Percentiles rank a stretch among this genome's conserved stretches.
These are phyloP conservation scores for Xylaria sp. DNA, from an alignment of 2,329 filamentous ascomycete genomes.

Conservation along the genomic window DNA sequence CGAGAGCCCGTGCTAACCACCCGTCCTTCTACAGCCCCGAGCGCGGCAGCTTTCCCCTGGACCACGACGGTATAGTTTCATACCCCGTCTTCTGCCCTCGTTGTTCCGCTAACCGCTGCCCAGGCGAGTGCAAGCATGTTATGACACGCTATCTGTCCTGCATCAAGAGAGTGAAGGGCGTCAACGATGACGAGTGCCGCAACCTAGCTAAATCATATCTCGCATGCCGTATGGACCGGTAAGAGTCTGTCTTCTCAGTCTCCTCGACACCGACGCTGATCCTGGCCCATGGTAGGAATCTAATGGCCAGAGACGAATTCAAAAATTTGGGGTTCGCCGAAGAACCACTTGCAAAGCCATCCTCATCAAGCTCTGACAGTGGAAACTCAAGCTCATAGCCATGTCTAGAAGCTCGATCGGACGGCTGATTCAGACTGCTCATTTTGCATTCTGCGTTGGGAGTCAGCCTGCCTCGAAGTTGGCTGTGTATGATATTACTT, in stretches of 20 bases:
- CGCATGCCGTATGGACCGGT: conserved; percentile 93
- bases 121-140: conserved; percentile 90
- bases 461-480: not conserved
- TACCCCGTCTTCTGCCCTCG: not conserved
- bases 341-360: conserved; percentile 37
- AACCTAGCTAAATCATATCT: conserved; percentile 87
- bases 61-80: conserved; percentile 74
- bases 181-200: conserved; percentile 87
- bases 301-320: conserved; percentile 96
- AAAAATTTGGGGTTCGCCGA: conserved; percentile 83
- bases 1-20: conserved; percentile 4
- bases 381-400: conserved; percentile 40
- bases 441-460: no score
- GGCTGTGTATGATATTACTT: conserved; percentile 13
- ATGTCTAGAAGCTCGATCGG: not conserved
- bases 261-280: not conserved
- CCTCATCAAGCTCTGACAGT: conserved; percentile 33
- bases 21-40: conserved; percentile 68
- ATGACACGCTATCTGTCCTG: conserved; percentile 87
- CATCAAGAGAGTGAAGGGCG: conserved; percentile 80
- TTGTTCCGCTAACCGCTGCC: not conserved
- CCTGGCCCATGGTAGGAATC: conserved; percentile 62
- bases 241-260: conserved; percentile 43
- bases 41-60: conserved; percentile 92
- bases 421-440: conserved; percentile 35